Base-by-base conservation (phyloP, 2,329 filamentous ascomycete species). In the Colletotrichum spaethianum region DNA sequence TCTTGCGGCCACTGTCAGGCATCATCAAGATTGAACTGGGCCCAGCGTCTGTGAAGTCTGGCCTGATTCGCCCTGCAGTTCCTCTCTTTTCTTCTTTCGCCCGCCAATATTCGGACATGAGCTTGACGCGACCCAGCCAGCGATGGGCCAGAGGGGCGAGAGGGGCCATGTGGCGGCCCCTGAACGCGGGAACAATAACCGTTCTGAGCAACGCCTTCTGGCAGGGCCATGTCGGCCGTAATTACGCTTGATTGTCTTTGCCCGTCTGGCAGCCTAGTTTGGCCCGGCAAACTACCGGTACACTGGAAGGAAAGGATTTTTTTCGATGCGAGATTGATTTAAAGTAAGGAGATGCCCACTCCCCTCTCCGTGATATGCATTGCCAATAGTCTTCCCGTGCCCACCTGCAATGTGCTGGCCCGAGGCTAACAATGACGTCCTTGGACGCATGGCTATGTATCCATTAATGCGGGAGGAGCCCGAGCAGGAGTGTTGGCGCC, bases 341-440 rank as follows among this genome's bases (percentile, higher is more conserved):
- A 69, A 60, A 55, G 42, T 68, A 57, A 36, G 65, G 57, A 9
- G 14, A 44, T 50, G 52, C 44, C 59, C 50, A 14, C 69, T n/a
- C 28, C 42, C 50, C 56, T 8, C 23, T 33, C 26, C 33, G 33
- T 36, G 63, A 31, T 40, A 66, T 56, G 50, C 52, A 9, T 65
- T 50, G 60, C 50, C 52, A 53, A 70, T 67, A 62, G 31, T 61
- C 63, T 70, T 70, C 68, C 56, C 63, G 68, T 67, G 63, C 68
- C 68, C 63, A 62, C 63, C 28, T 48, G 26, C 46, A 50, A 38
- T 46, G 20, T 56, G 38, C 52, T 61, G 42, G 55, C 38, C 63
- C 48, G 44, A 50, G 28, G 56, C 68, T 52, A n/a, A 50, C 57
- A 38, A 48, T 44, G 52, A 26, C 44, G 23, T 50, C 36, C 40